Conservation (phyloP, 1,139 yeast genomes). For the Lodderomyces margitis region DNA sequence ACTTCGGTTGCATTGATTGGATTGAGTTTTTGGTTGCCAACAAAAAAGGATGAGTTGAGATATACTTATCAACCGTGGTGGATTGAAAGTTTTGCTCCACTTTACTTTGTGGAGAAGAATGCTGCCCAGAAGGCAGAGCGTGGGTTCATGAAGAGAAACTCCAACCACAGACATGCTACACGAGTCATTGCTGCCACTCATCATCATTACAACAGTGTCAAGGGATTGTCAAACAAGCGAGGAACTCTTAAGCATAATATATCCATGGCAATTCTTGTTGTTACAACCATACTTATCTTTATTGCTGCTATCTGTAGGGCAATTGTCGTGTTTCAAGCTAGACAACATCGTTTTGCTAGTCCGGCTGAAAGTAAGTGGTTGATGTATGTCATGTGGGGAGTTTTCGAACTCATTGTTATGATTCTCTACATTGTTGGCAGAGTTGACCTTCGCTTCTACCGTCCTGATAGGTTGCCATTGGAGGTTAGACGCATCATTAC, state of each 20-base stretch:
- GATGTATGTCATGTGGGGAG: conserved; percentile 42
- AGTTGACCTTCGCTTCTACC: conserved; percentile 46
- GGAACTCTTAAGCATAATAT: conserved; percentile 37
- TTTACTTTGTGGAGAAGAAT: conserved; percentile 37
- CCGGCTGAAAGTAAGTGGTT: conserved; percentile 26
- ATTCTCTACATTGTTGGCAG: conserved; percentile 40
- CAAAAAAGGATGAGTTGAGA: conserved; percentile 43
- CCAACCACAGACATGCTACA: conserved; percentile 43
- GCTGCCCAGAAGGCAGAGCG: conserved; percentile 43
- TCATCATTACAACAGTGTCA: conserved; percentile 42
- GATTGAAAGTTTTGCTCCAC: conserved; percentile 44
- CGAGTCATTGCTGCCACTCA: conserved; percentile 47
- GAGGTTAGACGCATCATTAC: conserved; percentile 39
- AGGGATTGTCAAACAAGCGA: conserved; percentile 40
- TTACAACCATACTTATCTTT: conserved; percentile 35
- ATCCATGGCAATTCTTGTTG: conserved; percentile 31
- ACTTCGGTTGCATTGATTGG: conserved; percentile 36
- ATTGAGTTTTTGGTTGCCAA: conserved; percentile 42
- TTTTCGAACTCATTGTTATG: conserved; percentile 36
- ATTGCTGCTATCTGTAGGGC: conserved; percentile 32
- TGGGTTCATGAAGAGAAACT: conserved; percentile 43
- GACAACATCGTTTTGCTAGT: conserved; percentile 20
- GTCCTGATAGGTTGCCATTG: conserved; percentile 43
- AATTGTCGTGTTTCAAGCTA: conserved; percentile 33
- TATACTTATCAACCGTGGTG: conserved; percentile 51